Percentiles rank a stretch among this genome's conserved stretches.
Conservation (phyloP, 2,329 filamentous ascomycete species). For the Pseudogymnoascus sp. region DNA sequence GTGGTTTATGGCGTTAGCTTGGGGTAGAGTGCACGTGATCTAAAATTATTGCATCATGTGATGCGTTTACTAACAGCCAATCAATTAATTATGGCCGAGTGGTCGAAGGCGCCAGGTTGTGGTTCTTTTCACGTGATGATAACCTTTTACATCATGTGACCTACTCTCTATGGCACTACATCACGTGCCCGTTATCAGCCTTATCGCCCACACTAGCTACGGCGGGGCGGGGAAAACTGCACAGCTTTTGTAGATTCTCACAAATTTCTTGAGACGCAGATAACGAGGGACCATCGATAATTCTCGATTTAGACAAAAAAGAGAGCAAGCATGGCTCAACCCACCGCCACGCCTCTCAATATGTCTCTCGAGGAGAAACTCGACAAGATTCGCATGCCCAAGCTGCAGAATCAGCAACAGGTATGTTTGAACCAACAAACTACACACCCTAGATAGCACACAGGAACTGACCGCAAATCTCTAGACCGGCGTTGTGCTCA, state of each 20-base stretch:
- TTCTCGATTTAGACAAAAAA: slow-evolving; percentile 6
- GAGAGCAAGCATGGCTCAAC: slow-evolving; percentile 20
- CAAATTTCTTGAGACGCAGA: slow-evolving; percentile 16
- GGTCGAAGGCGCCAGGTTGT: not conserved
- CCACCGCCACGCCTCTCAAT: slow-evolving; percentile 25
- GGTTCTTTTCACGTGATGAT: not conserved
- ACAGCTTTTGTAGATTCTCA: slow-evolving; percentile 12
- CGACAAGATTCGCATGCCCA: slow-evolving; percentile 94
- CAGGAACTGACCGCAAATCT: slow-evolving; percentile 7
- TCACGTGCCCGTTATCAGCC: not conserved
- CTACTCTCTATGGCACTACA: not conserved
- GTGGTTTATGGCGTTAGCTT: not conserved
- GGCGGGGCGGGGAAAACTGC: slow-evolving; percentile 11
- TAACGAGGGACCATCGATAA: slow-evolving; percentile 10
- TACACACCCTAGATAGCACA: not conserved
- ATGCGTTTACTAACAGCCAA: not conserved
- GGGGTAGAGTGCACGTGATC: not conserved
- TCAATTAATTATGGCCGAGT: not conserved
- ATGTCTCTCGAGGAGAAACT: slow-evolving; percentile 79
- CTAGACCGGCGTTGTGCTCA: slow-evolving; percentile 77
- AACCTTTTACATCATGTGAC: not conserved
- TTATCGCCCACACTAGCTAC: slow-evolving; percentile 5
- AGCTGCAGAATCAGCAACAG: slow-evolving; percentile 91
- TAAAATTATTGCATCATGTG: not conserved
- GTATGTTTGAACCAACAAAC: slow-evolving; percentile 40